Percentiles rank a stretch among this genome's conserved stretches.
Evolutionary conservation across 768 basidiomycete species (phyloP).

Genomic region (Rhodotorula graminis): DNA sequence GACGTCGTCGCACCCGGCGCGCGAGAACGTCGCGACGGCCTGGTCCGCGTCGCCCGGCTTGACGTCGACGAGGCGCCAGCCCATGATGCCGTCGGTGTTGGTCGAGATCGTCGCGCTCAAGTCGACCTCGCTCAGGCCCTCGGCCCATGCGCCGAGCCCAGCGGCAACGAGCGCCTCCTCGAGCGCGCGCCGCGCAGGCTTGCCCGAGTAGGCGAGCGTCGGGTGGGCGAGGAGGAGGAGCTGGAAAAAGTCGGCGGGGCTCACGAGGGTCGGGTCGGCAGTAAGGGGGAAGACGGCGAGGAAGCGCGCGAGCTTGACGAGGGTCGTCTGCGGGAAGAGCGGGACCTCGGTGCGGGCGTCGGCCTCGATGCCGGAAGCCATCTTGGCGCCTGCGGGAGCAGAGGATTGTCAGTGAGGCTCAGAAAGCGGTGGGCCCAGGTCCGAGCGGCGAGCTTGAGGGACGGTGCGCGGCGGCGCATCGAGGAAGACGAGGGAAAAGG

Average conservation of each 20-base stretch:
- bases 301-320: conserved; percentile 31
- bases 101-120: fast-evolving
- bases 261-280: not conserved
- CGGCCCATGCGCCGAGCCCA: conserved; percentile 6
- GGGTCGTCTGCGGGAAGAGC: conserved; percentile 30
- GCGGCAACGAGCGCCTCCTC: not conserved
- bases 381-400: conserved; percentile 10
- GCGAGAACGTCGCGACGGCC: conserved; percentile 14
- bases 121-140: conserved; percentile 4
- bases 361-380: conserved; percentile 23
- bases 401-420: too few relatives aligned
- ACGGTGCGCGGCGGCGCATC: too few relatives aligned
- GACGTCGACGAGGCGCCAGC: conserved; percentile 4
- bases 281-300: conserved; percentile 28
- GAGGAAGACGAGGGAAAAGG: too few relatives aligned
- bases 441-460: too few relatives aligned
- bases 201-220: conserved; percentile 2
- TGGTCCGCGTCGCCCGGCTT: not conserved
- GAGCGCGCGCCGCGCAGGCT: not conserved
- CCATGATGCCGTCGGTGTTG: conserved; percentile 10
- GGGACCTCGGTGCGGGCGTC: conserved; percentile 16
- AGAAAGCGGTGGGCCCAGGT: not conserved
- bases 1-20: not conserved
- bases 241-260: not conserved
- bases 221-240: conserved; percentile 27